Base-by-base conservation (phyloP, 2,329 filamentous ascomycete species). In the Parascedosporium putredinis region DNA sequence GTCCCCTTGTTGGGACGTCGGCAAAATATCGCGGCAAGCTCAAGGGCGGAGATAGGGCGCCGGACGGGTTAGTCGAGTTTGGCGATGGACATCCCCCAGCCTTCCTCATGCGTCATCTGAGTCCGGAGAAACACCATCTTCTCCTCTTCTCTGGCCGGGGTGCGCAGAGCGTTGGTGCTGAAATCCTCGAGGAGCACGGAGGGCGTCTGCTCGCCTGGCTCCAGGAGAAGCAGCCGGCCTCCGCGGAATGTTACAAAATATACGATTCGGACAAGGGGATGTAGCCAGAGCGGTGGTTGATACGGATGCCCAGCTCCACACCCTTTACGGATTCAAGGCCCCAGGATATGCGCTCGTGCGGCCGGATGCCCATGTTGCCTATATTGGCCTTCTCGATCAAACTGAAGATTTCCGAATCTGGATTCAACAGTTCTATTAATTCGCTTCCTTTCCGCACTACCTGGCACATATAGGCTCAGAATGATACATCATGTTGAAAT, bases 21-120 rank as follows among this genome's bases (percentile, higher is more conserved):
- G 7, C 50, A 1, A 59, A 57, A 3, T 64, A 59, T 42, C 54
- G 52, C 2, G 68, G 69, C 0, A 57, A 55, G 0, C 54, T 76
- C 2, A 62, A 64, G 40, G 71, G 72, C 27, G 74, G 74, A 2
- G 69, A 75, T 55, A 67, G 75, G 12, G 60, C 71, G 3, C 67
- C 67, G 0, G 68, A 74, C 51, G 66, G 66, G 3, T 55, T 53
- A 45, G 24, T 67, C 1, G 22, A 34, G 40, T 52, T 38, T 9
- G 47, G 33, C 1, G 55, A 51, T 20, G 52, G 47, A 8, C n/a
- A n/a, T n/a, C 49, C 50, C 12, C 52, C 55, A 46, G 53, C 46
- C 29, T 58, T 52, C n/a, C 23, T 67, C 10, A 56, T 61, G 33
- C n/a, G 54, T 51, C 14, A 40, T 67, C 5, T 60, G 55, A 25